Percentiles rank a stretch among this genome's conserved stretches.
phyloP scores from a whole-genome alignment of 225 moss, liverwort and hornwort genomes.

The Marchantia polymorpha region DNA sequence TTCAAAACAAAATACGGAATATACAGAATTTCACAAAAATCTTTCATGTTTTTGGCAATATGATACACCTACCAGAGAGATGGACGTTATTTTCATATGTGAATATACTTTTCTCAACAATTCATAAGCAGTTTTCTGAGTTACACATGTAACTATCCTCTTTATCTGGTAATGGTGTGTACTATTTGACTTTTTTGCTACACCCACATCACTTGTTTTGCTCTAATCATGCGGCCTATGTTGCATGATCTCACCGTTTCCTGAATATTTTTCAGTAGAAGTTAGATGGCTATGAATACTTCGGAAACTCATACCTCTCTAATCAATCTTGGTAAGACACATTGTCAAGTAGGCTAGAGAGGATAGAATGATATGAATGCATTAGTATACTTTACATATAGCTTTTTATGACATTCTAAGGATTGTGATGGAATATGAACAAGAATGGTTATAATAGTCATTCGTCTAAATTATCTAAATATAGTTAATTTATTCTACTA shows the following conservation, averaged over 20 bases:
- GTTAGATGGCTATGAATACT: neutral
- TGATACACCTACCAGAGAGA: too few species aligned
- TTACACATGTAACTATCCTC: neutral
- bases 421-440: too few species aligned
- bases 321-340: neutral
- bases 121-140: too few species aligned
- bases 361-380: slow-evolving; percentile 6
- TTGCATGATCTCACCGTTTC: neutral
- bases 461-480: too few species aligned
- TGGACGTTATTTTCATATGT: too few species aligned
- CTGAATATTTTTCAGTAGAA: neutral
- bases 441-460: too few species aligned
- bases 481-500: too few species aligned
- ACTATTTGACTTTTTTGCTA: neutral
- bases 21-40: too few species aligned
- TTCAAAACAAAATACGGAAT: too few species aligned
- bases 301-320: neutral
- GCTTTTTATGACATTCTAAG: slow-evolving; percentile 25
- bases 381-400: slow-evolving; percentile 12
- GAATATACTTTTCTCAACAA: too few species aligned
- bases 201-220: neutral
- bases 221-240: neutral
- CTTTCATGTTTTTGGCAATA: too few species aligned
- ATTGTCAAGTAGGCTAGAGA: slow-evolving; percentile 17
- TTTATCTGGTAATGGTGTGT: neutral